These are phyloP conservation scores for Ceratocystis harringtonii DNA, from an alignment of 2,329 filamentous ascomycete genomes.

Conservation along the genomic window DNA sequence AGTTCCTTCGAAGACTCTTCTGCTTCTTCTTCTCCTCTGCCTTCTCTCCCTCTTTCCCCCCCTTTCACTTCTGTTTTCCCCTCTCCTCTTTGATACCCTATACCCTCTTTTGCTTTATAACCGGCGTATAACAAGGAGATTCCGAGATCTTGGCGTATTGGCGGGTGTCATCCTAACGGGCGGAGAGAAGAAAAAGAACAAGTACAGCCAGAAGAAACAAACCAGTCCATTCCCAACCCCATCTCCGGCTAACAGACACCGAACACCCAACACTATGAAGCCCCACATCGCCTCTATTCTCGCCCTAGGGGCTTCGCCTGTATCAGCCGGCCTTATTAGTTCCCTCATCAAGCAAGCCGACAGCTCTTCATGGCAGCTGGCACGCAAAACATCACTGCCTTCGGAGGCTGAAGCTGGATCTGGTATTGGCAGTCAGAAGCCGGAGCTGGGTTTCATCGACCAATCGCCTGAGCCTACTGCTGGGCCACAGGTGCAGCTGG, in stretches of 20 bases:
- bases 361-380: constrained; percentile 23
- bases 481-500: constrained; percentile 22
- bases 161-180: too few relatives aligned
- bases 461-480: constrained; percentile 24
- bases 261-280: not conserved
- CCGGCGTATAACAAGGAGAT: not conserved
- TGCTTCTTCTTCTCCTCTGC: not conserved
- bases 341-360: constrained; percentile 19
- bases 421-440: not conserved
- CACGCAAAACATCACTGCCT: constrained; percentile 21
- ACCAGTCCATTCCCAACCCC: too few relatives aligned
- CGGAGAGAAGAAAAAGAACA: not conserved
- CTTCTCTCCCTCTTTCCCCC: not conserved
- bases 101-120: not conserved
- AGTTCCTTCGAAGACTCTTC: not conserved
- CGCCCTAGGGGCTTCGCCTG: constrained; percentile 14
- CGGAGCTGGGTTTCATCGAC: constrained; percentile 19
- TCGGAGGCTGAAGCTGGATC: constrained; percentile 9
- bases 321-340: constrained; percentile 20
- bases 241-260: not conserved
- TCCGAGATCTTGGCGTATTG: not conserved
- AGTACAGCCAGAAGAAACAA: too few relatives aligned
- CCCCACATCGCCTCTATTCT: not conserved
- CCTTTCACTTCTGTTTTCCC: not conserved
- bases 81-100: not conserved